Percentiles rank a stretch among this genome's conserved stretches.
Evolutionary conservation across 352 stramenopile genomes (phyloP).

Genomic region (Blastocystis sp.): DNA sequence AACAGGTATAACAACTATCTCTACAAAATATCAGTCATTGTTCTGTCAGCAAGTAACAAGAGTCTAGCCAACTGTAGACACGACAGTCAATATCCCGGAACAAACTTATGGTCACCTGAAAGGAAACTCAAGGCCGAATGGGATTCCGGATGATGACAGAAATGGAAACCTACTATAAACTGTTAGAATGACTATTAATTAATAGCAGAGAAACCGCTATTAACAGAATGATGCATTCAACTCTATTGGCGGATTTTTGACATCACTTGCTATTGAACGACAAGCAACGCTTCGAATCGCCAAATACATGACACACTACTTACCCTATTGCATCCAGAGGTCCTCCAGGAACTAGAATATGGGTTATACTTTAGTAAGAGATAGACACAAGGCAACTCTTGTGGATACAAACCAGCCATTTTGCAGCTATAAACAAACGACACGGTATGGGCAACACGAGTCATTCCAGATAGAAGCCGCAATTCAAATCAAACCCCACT

Average conservation of each 20-base stretch:
- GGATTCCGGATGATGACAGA: neutral
- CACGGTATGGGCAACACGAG: neutral
- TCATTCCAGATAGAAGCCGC: constrained; percentile 19
- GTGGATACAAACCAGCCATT: constrained; percentile 41
- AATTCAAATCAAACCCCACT: neutral
- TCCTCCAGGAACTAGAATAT: constrained; percentile 22
- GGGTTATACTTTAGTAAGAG: constrained; percentile 47
- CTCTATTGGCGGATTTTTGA: constrained; percentile 54
- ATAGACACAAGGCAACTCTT: constrained; percentile 57
- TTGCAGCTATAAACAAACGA: constrained; percentile 25
- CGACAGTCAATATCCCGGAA: constrained; percentile 39
- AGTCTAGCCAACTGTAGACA: neutral
- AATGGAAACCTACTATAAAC: neutral
- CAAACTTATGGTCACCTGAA: constrained; percentile 49
- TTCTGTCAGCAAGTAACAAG: neutral
- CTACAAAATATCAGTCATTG: neutral
- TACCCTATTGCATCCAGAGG: neutral
- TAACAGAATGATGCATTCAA: neutral
- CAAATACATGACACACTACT: neutral
- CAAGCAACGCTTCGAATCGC: constrained; percentile 61
- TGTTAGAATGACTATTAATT: constrained; percentile 38
- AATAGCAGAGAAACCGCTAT: neutral
- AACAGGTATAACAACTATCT: neutral
- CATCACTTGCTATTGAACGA: constrained; percentile 26
- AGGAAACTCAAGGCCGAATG: neutral